Conservation (phyloP, 306 rosid species). For the Lotus japonicus region DNA sequence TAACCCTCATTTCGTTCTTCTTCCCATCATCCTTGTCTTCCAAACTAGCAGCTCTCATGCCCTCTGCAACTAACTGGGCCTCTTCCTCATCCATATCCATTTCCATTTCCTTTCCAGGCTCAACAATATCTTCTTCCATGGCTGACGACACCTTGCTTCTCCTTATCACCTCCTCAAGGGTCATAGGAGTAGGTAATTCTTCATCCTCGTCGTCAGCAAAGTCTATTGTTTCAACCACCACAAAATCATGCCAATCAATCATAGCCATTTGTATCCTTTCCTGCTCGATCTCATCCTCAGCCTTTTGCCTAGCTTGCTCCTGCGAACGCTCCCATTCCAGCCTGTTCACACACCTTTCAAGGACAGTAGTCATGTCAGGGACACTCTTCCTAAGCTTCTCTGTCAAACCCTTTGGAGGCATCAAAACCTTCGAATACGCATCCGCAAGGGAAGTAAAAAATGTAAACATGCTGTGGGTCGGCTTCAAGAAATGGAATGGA, state of each 20-base stretch:
- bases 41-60: slow-evolving; percentile 68
- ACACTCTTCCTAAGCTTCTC: slow-evolving; percentile 80
- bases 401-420: slow-evolving; percentile 81
- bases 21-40: slow-evolving; percentile 58
- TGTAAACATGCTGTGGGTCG: slow-evolving; percentile 92
- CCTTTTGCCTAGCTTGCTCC: slow-evolving; percentile 95
- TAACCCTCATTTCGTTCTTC: slow-evolving; percentile 50
- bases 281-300: slow-evolving; percentile 90
- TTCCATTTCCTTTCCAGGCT: slow-evolving; percentile 86
- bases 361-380: slow-evolving; percentile 82
- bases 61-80: slow-evolving; percentile 93
- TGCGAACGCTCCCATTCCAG: slow-evolving; percentile 93
- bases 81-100: slow-evolving; percentile 99
- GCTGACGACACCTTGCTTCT: slow-evolving; percentile 70
- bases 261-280: slow-evolving; percentile 91
- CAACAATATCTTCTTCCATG: slow-evolving; percentile 65
- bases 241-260: slow-evolving; percentile 99
- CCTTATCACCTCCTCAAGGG: slow-evolving; percentile 90
- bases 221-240: slow-evolving; percentile 86
- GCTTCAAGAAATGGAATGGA: slow-evolving; percentile 91
- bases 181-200: slow-evolving; percentile 91
- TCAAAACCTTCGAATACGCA: slow-evolving; percentile 87
- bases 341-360: slow-evolving; percentile 84
- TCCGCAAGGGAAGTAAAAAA: slow-evolving; percentile 93
- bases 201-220: slow-evolving; percentile 97